Evolutionary conservation across 805 yeast species (phyloP).

Genomic region (Candida awuae): DNA sequence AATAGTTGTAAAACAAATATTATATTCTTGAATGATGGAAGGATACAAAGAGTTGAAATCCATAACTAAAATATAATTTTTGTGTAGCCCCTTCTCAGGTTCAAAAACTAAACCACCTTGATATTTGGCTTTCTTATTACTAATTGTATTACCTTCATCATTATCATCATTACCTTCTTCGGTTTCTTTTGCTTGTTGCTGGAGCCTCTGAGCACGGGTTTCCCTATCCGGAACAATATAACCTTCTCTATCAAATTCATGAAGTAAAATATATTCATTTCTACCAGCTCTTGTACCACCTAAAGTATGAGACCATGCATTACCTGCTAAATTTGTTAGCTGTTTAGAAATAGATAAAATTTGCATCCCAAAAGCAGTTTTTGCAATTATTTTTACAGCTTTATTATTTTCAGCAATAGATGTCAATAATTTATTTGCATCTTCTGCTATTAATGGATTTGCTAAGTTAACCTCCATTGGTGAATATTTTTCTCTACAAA

Average conservation of each 20-base stretch:
- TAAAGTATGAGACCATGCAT: slow-evolving; percentile 92
- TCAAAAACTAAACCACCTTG: slow-evolving; percentile 75
- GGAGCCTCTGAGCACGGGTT: slow-evolving; percentile 30
- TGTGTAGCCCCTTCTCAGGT: slow-evolving; percentile 91
- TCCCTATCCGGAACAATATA: slow-evolving; percentile 75
- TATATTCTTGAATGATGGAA: slow-evolving; percentile 92
- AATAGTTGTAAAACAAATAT: slow-evolving; percentile 95
- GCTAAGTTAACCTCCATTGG: slow-evolving; percentile 69
- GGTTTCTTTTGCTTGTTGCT: slow-evolving; percentile 8
- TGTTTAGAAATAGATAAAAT: slow-evolving; percentile 84
- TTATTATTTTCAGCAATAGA: slow-evolving; percentile 61
- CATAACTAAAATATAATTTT: slow-evolving; percentile 85
- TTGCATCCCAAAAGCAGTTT: slow-evolving; percentile 74
- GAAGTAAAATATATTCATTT: slow-evolving; percentile 85
- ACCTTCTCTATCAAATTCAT: slow-evolving; percentile 75
- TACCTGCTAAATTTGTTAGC: slow-evolving; percentile 89
- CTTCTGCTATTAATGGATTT: slow-evolving; percentile 56
- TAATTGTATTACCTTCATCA: slow-evolving; percentile 41
- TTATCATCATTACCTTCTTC: slow-evolving; percentile 28
- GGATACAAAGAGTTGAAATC: slow-evolving; percentile 97
- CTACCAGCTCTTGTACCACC: slow-evolving; percentile 95
- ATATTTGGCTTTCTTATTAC: slow-evolving; percentile 30
- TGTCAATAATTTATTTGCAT: slow-evolving; percentile 57
- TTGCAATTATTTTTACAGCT: slow-evolving; percentile 64
- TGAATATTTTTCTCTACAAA: slow-evolving; percentile 54